Evolutionary conservation across 345 rosid species (phyloP), one percentile per base, ranked within the genome.

Genomic region (Carallia pectinifolia): DNA sequence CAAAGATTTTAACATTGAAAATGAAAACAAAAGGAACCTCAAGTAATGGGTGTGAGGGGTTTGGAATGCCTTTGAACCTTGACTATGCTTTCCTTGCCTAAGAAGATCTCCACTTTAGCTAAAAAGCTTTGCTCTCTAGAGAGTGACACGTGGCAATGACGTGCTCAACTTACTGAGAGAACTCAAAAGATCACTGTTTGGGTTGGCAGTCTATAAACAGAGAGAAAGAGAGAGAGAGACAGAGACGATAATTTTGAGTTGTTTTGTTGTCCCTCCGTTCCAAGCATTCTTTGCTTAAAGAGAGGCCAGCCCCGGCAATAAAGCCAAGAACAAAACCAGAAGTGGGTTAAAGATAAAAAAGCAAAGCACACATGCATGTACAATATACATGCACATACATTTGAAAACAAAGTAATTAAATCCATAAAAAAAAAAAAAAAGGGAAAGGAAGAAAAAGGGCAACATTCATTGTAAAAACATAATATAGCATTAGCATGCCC

Each of bases 251-350:
- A 44, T 12, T 44, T 44, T 44, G 69, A 58, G 59, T 23, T 72
- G 81, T 82, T 79, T 73, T 71, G 79, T 29, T 83, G 89, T 84
- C 87, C 80, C 86, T 85, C 75, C 33, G 73, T 78, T 75, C 82
- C 87, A 82, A 83, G 84, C 88, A 86, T 90, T 84, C 89, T 79
- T 90, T 88, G 90, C 85, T 81, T 88, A 85, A 88, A 87, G 89
- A 80, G 73, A 75, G 77, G 89, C 81, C 82, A 83, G 82, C 66
- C 81, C 81, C 83, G 79, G 81, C 92, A 88, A 86, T 85, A 87
- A 89, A 89, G 91, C 55, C 36, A 79, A 58, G 74, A 67, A 73
- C 80, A 75, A 52, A 68, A 54, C 31, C 77, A 68, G 71, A 64
- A 63, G 59, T 68, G 62, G 63, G 44, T 66, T 75, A 77, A 77